A percentile compares a stretch with the other conserved stretches of the same genome.
Conservation (phyloP, 495 filamentous ascomycete species). For the Tuber melanosporum region DNA sequence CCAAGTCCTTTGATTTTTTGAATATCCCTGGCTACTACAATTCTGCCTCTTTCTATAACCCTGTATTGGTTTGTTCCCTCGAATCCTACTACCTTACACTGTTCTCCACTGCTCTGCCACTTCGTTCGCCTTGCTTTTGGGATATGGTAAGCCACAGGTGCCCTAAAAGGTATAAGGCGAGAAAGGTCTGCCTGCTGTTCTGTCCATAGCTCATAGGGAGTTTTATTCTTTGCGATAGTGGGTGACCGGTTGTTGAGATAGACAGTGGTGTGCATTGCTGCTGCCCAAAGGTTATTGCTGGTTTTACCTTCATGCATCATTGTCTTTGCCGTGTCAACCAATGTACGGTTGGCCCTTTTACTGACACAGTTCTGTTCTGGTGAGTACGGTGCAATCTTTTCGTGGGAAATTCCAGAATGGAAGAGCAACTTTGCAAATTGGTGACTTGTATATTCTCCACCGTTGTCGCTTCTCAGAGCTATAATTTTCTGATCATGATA, state of each 20-base stretch:
- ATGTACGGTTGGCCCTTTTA: too few relatives aligned
- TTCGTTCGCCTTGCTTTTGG: neutral
- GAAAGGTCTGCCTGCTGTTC: neutral
- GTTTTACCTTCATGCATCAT: rapidly evolving
- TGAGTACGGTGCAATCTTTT: too few relatives aligned
- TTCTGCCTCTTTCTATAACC: neutral
- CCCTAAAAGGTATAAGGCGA: neutral
- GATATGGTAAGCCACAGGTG: neutral
- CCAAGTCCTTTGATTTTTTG: neutral
- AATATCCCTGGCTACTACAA: neutral
- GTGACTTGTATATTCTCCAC: too few relatives aligned
- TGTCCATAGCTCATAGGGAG: neutral
- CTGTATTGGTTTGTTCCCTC: neutral
- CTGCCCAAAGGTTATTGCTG: neutral
- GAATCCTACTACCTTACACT: neutral
- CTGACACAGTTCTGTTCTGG: too few relatives aligned
- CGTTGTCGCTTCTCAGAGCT: too few relatives aligned
- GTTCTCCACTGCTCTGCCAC: neutral
- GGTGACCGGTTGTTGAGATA: neutral
- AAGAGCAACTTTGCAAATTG: too few relatives aligned
- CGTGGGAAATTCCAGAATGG: too few relatives aligned
- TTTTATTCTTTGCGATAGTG: rapidly evolving
- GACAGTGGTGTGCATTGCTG: neutral
- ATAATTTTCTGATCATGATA: too few relatives aligned
- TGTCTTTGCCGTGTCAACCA: neutral